phyloP scores from a whole-genome alignment of 495 filamentous ascomycete species.

The Podospora appendiculata region DNA sequence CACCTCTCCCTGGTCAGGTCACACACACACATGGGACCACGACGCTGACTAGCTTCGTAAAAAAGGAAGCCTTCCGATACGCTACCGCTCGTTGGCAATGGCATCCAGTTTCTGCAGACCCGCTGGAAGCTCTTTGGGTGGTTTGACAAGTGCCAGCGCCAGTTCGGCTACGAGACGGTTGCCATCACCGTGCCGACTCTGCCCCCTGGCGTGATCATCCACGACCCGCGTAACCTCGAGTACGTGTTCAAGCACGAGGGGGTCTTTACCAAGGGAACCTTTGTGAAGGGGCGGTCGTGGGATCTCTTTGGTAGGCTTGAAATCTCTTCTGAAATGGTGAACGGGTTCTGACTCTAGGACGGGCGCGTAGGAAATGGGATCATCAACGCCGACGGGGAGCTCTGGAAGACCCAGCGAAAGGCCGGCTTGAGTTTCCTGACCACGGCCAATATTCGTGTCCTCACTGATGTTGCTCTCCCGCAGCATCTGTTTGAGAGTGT shows the following conservation, averaged over 20 bases:
- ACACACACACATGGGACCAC: neutral
- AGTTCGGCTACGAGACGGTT: constrained; percentile 47
- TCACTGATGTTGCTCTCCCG: constrained; percentile 49
- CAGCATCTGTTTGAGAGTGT: constrained; percentile 37
- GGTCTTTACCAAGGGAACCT: constrained; percentile 49
- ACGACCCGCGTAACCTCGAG: constrained; percentile 50
- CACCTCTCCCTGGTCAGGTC: neutral
- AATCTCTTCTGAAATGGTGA: neutral
- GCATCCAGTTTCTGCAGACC: constrained; percentile 47
- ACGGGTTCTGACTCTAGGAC: neutral
- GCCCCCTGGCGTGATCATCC: constrained; percentile 51
- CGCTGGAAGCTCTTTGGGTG: constrained; percentile 50
- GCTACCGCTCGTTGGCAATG: constrained; percentile 50
- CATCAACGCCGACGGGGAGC: constrained; percentile 54
- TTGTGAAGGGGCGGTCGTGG: constrained; percentile 49
- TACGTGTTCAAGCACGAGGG: constrained; percentile 52
- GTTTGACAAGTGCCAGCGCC: constrained; percentile 48
- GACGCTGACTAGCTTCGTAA: neutral
- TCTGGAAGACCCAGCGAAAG: constrained; percentile 54
- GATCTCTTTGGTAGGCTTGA: constrained; percentile 44
- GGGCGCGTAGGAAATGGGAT: constrained; percentile 43
- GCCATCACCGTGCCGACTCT: constrained; percentile 49
- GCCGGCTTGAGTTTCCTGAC: constrained; percentile 52
- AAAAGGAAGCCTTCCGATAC: constrained; percentile 45
- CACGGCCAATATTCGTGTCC: constrained; percentile 44